These are phyloP conservation scores for Cadophora luteo-olivacea DNA, from an alignment of 2,329 filamentous ascomycete species.

Conservation along the genomic window DNA sequence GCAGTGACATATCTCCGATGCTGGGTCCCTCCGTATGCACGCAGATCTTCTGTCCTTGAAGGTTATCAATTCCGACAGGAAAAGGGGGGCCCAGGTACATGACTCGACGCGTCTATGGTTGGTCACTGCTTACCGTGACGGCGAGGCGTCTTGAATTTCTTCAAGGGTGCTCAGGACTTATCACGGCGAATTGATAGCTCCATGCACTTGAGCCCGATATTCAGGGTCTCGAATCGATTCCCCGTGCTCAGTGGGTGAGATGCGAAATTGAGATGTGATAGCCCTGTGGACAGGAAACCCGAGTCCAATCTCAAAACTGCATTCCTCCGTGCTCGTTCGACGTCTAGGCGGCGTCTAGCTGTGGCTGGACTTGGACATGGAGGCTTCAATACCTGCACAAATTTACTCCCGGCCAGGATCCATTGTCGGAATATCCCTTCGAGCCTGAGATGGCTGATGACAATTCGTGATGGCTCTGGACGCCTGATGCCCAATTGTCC, in stretches of 20 bases:
- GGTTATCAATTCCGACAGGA: neutral
- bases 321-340: neutral
- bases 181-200: neutral
- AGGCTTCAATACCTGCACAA: neutral
- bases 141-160: neutral
- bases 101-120: neutral
- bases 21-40: neutral
- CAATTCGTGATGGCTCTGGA: neutral
- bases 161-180: neutral
- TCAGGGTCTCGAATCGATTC: neutral
- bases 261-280: slow-evolving; percentile 6
- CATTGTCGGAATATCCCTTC: neutral
- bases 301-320: neutral
- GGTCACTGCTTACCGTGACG: neutral
- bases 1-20: slow-evolving; percentile 5
- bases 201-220: neutral
- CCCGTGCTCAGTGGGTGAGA: slow-evolving; percentile 2
- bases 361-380: neutral
- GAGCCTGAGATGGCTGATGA: neutral
- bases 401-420: neutral
- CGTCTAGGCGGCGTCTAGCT: neutral
- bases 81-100: slow-evolving; percentile 1
- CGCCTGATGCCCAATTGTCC: neutral
- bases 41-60: neutral
- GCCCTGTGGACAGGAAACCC: neutral